A percentile compares a stretch with the other conserved stretches of the same genome.
phyloP scores from a whole-genome alignment of 2,329 filamentous ascomycete genomes.

The Ophiostoma sp. region DNA sequence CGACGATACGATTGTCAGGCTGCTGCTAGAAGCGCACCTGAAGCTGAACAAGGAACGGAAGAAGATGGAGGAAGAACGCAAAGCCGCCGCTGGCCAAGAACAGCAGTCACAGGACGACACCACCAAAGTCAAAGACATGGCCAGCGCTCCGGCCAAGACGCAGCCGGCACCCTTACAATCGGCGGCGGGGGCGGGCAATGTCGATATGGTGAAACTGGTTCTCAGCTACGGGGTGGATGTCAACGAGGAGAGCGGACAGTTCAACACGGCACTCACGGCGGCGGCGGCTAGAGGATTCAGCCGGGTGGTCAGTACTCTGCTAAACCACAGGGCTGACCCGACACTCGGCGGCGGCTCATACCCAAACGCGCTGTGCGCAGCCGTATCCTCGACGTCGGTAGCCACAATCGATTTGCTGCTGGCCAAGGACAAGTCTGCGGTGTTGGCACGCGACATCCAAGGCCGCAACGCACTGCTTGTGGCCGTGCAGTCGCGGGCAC shows the following conservation, averaged over 20 bases:
- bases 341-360: neutral
- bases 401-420: conserved; percentile 1
- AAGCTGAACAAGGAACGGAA: neutral
- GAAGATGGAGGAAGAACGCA: neutral
- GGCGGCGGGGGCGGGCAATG: neutral
- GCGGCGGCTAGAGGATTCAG: neutral
- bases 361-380: neutral
- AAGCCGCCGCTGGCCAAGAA: neutral
- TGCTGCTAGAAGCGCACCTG: neutral
- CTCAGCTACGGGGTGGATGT: conserved; percentile 6
- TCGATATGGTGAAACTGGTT: neutral
- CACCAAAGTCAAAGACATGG: neutral
- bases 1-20: neutral
- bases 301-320: neutral
- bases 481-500: neutral
- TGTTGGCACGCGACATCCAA: conserved; percentile 2
- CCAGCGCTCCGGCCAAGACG: neutral
- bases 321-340: neutral
- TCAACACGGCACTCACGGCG: conserved; percentile 16
- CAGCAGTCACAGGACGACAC: neutral
- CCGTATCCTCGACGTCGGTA: neutral
- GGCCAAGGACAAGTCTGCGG: neutral
- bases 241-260: conserved; percentile 13
- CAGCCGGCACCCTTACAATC: neutral
- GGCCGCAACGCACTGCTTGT: conserved; percentile 17